A percentile compares a stretch with the other conserved stretches of the same genome.
phyloP scores from a whole-genome alignment of 73 alveolate genomes.

The Durusdinium trenchii region DNA sequence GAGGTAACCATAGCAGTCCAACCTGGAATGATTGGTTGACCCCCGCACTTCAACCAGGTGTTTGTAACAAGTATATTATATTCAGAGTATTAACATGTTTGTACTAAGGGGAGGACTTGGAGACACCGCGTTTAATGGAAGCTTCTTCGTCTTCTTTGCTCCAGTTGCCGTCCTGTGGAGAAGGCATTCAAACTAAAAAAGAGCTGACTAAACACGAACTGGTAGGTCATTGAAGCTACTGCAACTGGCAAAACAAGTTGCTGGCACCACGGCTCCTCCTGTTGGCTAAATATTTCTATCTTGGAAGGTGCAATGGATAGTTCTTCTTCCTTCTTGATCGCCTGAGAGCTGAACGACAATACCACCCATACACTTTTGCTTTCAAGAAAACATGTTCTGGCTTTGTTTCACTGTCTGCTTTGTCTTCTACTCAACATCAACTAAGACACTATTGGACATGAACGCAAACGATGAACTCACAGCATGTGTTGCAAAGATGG shows the following conservation, averaged over 20 bases:
- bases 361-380: no score
- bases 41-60: constrained; percentile 1
- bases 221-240: no score
- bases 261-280: constrained; percentile 40
- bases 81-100: no score
- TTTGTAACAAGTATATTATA: not conserved
- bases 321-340: not conserved
- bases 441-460: constrained; percentile 30
- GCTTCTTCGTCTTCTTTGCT: no score
- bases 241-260: no score
- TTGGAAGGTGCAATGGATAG: not conserved
- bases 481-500: not conserved
- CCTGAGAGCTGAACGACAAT: not conserved
- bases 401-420: not conserved
- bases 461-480: constrained; percentile 32
- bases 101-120: no score
- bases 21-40: no score
- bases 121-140: no score
- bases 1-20: constrained; percentile 6
- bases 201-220: not conserved
- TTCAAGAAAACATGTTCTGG: constrained; percentile 33
- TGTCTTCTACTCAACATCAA: not conserved
- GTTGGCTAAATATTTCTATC: constrained; percentile 4
- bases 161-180: no score
- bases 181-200: no score